These are phyloP conservation scores for Termitomyces sp. DNA, from an alignment of 768 basidiomycete genomes.

Conservation along the genomic window DNA sequence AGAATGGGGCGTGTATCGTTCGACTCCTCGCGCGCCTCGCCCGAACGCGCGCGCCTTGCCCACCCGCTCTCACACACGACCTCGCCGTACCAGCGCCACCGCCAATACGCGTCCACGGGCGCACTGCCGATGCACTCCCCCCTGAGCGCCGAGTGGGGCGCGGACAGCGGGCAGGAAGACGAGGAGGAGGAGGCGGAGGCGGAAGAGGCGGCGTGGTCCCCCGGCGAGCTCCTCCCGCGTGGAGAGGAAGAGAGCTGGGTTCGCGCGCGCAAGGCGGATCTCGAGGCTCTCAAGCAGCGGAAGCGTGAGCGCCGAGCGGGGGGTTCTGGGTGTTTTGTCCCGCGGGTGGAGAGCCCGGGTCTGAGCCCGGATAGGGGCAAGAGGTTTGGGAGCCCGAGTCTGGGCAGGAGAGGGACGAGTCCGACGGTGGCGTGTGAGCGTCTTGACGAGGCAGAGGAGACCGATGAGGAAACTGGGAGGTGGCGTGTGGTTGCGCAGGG, in stretches of 20 bases:
- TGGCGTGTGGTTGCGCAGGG: neutral
- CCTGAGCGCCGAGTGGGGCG: too few species aligned
- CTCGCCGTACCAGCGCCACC: neutral
- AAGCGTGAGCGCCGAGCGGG: neutral
- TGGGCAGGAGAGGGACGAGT: neutral
- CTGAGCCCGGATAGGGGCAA: neutral
- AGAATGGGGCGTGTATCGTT: neutral
- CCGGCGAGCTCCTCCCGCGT: neutral
- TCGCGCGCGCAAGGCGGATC: constrained; percentile 19
- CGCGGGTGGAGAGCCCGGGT: neutral
- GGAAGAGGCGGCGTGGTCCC: neutral
- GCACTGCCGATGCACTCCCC: neutral
- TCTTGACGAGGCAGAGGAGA: neutral
- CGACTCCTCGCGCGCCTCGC: neutral
- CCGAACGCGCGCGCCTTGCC: neutral
- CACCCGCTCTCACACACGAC: too few species aligned
- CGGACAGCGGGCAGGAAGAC: too few species aligned
- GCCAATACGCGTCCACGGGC: neutral
- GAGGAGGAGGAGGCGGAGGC: neutral
- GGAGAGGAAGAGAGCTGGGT: constrained; percentile 21
- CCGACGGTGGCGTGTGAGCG: neutral
- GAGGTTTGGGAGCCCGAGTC: too few species aligned
- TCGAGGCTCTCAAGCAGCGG: neutral
- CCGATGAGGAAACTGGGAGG: neutral
- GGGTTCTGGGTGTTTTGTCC: neutral